Evolutionary conservation across 176 grass and related monocot genomes (phyloP), one percentile per base, ranked within the genome.

Genomic region (Musa beccarii): DNA sequence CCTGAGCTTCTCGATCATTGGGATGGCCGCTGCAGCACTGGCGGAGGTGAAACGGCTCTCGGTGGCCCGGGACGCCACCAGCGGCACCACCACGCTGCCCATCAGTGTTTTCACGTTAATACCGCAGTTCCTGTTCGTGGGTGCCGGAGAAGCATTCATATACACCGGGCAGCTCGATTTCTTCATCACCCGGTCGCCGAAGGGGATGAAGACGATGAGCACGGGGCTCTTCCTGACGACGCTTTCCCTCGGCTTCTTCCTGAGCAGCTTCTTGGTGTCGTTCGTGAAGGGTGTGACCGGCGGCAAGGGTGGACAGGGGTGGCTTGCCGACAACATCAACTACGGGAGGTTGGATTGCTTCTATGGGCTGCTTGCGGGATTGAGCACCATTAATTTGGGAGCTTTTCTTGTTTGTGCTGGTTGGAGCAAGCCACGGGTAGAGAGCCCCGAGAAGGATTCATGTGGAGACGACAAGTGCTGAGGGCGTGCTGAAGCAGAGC

Each of bases 201-300:
- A 91, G 69, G 72, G 92, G 63, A 96, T 96, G 92, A 96, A 96
- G 79, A 96, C 92, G 16, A 91, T 96, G 88, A 96, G 88, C 88
- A 96, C 92, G 0, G 88, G 92, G 5, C 76, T 96, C 9, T 96
- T 83, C 78, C 81, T 96, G 52, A 84, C 92, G 9, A 96, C 92
- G 17, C 76, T 96, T 13, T 91, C 92, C 9, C 79, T 96, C 14
- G 92, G 92, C 2, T 96, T 96, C 82, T 96, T 96, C 73, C 59
- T 86, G 64, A 96, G 92, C 75, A 96, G 86, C 76, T 83, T 84
- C 56, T 75, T 96, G 69, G 92, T 96, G 11, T 89, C 88, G n/a
- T 64, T 91, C 51, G 81, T 88, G 55, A 89, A 89, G 86, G 66
- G 29, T 19, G 15, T 81, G 66, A 96, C 92, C 0, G 21, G 25